Base-by-base conservation (phyloP, 2,329 filamentous ascomycete genomes). In the Amesomyces nigricolor region DNA sequence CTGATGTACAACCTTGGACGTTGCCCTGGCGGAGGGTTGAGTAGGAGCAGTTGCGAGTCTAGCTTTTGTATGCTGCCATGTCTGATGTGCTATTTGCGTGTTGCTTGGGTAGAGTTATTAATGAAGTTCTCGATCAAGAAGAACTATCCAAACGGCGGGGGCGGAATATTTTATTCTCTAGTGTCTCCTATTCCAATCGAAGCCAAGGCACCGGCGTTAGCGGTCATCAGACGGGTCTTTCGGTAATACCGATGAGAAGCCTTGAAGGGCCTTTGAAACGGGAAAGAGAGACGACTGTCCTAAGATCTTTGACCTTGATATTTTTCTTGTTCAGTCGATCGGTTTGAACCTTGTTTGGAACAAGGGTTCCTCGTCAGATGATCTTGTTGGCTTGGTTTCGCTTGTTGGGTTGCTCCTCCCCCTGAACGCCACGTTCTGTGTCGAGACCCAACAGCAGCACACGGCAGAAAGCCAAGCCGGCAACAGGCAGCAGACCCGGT, bases 181-280 rank as follows among this genome's bases (percentile, higher is more conserved):
- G 8, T 35, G 9, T 13, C 32, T 13, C 9, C 32, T 35, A 13
- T 13, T 35, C 9, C 32, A 35, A 10, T 13, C 11, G 32, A 35
- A 17, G 38, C 16, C 16, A 40, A 42, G 39, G 39, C 4, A 17
- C 16, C 17, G 39, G 39, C 22, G 39, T 17, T 4, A 26, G 39
- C 17, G 5, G 16, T 5, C 39, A 42, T 2, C 8, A 16, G 3
- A 19, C 22, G 43, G n/a, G 26, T 17, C 13, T 19, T 53, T 48
- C 51, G 44, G 51, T n/a, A 32, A 47, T 35, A 37, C 51, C 44
- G 51, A 48, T 37, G 37, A 40, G 17, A 38, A 6, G n/a, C 32
- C n/a, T 30, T 2, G 5, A 13, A 17, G 29, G 37, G 39, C 30
- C 50, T 46, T 35, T 46, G 42, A 53, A 29, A 42, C 40, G 4